phyloP scores from a whole-genome alignment of 225 moss, liverwort and hornwort genomes.

The Straminergon stramineum region DNA sequence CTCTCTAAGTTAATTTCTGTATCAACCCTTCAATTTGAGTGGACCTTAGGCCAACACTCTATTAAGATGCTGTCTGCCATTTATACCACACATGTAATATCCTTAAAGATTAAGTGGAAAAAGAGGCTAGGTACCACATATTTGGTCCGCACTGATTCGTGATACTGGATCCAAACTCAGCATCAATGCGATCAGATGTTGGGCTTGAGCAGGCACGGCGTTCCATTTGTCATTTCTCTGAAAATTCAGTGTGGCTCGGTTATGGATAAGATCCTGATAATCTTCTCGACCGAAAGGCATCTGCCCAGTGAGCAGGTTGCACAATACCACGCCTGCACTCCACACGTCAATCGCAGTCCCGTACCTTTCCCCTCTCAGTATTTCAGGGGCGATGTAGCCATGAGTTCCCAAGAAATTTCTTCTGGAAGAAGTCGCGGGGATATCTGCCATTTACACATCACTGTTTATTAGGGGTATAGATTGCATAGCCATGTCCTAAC shows the following conservation, averaged over 20 bases:
- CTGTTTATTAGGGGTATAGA: neutral
- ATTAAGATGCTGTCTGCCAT: too few species aligned
- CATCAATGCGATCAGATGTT: neutral
- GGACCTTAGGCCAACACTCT: neutral
- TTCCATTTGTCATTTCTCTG: neutral
- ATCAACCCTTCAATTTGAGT: neutral
- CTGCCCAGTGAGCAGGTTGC: neutral
- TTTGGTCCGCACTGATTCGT: neutral
- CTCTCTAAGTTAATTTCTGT: neutral
- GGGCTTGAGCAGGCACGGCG: neutral
- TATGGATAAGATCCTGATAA: neutral
- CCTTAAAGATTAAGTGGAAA: neutral
- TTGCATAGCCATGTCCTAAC: neutral
- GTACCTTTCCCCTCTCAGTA: neutral
- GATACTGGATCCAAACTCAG: neutral
- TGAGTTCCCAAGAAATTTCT: neutral
- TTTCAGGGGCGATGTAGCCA: slow-evolving; percentile 1
- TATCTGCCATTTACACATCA: neutral
- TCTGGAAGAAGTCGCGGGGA: neutral
- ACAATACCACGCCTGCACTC: neutral
- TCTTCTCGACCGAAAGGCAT: neutral
- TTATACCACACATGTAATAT: neutral
- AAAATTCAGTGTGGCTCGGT: neutral
- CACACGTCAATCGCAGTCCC: neutral
- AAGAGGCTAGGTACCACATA: neutral